Evolutionary conservation across 2,329 filamentous ascomycete species (phyloP).

Genomic region (Acrocalymma vagum): DNA sequence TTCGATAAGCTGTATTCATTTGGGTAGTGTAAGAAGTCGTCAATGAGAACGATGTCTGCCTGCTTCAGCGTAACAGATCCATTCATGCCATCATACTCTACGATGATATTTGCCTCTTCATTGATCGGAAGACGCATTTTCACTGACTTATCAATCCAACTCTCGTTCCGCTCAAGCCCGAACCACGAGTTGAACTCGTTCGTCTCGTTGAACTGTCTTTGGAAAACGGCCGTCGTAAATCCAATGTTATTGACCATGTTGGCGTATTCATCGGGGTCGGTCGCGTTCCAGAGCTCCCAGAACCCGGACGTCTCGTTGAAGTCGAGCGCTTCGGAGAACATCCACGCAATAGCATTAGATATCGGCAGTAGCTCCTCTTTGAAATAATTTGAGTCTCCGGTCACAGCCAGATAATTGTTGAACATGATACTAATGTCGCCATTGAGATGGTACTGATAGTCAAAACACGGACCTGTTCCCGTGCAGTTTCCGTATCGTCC

Average conservation of each 20-base stretch:
- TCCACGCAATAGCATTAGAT: constrained; percentile 69
- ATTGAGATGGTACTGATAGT: constrained; percentile 77
- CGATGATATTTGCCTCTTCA: constrained; percentile 64
- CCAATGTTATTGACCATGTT: constrained; percentile 73
- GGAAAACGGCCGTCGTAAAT: constrained; percentile 72
- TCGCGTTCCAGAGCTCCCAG: constrained; percentile 62
- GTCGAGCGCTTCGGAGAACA: constrained; percentile 67
- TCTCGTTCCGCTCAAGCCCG: constrained; percentile 63
- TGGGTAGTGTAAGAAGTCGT: constrained; percentile 69
- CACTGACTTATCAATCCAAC: constrained; percentile 64
- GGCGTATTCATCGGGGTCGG: constrained; percentile 77
- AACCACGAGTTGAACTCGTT: constrained; percentile 67
- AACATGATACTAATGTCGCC: constrained; percentile 72
- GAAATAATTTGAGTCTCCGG: constrained; percentile 66
- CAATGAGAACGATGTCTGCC: constrained; percentile 73
- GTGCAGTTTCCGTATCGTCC: constrained; percentile 75
- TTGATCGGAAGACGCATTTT: constrained; percentile 66
- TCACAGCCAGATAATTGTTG: constrained; percentile 68
- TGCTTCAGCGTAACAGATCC: constrained; percentile 73
- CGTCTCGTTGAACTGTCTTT: constrained; percentile 63
- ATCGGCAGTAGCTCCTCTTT: constrained; percentile 67
- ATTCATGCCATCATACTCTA: constrained; percentile 73
- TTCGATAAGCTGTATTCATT: constrained; percentile 65
- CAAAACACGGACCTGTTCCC: constrained; percentile 66
- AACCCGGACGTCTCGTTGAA: constrained; percentile 59